phyloP scores from a whole-genome alignment of 2,329 filamentous ascomycete genomes.

The Colletotrichum sp. region DNA sequence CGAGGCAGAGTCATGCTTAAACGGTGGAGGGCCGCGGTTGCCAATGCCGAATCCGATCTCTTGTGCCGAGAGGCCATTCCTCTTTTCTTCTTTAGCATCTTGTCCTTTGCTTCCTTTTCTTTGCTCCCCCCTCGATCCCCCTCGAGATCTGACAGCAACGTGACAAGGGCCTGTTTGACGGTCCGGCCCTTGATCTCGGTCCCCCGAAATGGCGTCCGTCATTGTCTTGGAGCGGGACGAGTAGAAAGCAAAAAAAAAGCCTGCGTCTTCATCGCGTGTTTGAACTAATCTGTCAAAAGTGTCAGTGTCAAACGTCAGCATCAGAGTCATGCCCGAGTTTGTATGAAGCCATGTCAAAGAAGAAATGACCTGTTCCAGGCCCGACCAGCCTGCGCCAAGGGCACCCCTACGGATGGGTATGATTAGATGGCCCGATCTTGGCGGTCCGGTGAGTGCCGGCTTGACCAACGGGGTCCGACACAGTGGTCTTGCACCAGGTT shows the following conservation, averaged over 20 bases:
- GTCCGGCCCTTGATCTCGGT: slow-evolving; percentile 8
- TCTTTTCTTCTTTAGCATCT: neutral
- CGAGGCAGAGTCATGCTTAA: slow-evolving; percentile 8
- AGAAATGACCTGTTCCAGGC: neutral
- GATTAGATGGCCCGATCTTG: slow-evolving; percentile 12
- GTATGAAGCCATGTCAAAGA: neutral
- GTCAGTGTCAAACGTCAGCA: neutral
- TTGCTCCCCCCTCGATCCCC: neutral
- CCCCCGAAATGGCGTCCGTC: neutral
- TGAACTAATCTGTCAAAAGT: neutral
- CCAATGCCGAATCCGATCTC: neutral
- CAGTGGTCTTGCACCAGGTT: slow-evolving; percentile 7
- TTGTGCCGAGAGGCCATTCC: neutral
- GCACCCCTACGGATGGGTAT: slow-evolving; percentile 5
- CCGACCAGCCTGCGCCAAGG: slow-evolving; percentile 4
- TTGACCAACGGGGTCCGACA: slow-evolving; percentile 10
- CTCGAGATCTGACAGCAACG: slow-evolving; percentile 1
- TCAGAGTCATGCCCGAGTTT: neutral
- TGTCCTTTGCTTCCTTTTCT: neutral
- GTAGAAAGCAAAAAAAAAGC: neutral
- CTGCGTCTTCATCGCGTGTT: neutral
- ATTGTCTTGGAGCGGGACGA: neutral
- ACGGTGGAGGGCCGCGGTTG: neutral
- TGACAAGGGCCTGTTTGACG: neutral
- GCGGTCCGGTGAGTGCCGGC: slow-evolving; percentile 14